Evolutionary conservation across 164 flowering plant genomes (phyloP), one percentile per base, ranked within the genome.

Genomic region (Aristolochia californica): DNA sequence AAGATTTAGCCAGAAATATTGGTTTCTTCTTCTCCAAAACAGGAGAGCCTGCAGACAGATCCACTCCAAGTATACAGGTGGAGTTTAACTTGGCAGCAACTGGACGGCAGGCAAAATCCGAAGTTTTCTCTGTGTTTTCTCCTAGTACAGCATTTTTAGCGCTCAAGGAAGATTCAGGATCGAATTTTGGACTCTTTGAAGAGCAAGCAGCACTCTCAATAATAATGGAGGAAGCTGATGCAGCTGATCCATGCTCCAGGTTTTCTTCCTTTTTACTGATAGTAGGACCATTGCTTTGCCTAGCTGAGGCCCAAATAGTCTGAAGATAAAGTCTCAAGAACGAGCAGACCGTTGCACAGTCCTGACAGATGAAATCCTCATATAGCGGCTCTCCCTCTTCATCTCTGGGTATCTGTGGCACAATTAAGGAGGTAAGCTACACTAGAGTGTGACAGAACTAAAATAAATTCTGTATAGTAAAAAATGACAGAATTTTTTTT

Each of bases 331-430:
- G 67, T n/a, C 59, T 66, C 70, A 94, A 67, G 71, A 90, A 88
- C 49, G 85, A 81, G 58, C 83, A 88, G 30, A 62, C 60, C 10
- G 48, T 66, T 21, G 90, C 78, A 67, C 99, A 94, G 18, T 70
- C 67, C 63, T 66, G 69, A 64, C 99, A 94, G 61, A 94, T 83
- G 57, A 94, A 83, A 71, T 94, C 99, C 71, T 88, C 96, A 65
- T 86, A 90, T 0, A 74, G 45, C 20, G 97, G 96, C 61, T 84
- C 96, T 52, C 91, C 96, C 74, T 90, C 97, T 55, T 80, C 96
- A 59, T 94, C 94, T 70, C 88, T 83, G 24, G 97, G 99, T 68
- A 94, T 75, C 99, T 94, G 78, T 18, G 18, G 44, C 10, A 66
- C 45, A 22, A 60, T 17, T 5, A 20, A 22, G 13, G 18, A 50